These are phyloP conservation scores for Datisca glomerata DNA, from an alignment of 306 rosid species.

Conservation along the genomic window DNA sequence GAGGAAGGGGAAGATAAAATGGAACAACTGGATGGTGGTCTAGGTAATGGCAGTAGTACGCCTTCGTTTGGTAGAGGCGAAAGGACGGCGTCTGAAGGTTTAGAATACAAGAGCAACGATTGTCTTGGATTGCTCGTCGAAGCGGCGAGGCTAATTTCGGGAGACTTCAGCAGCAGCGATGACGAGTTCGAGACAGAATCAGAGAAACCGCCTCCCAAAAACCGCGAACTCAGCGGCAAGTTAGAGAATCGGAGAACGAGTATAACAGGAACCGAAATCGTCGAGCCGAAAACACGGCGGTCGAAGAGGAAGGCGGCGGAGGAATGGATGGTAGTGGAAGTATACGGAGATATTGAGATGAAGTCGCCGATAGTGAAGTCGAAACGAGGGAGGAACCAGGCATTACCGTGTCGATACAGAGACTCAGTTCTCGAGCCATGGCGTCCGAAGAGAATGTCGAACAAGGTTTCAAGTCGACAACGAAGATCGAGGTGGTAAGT, in stretches of 20 bases:
- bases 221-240: conserved; percentile 1
- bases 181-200: conserved; percentile 18
- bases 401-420: conserved; percentile 27
- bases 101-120: conserved; percentile 4
- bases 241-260: conserved; percentile 5
- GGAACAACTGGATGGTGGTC: not conserved
- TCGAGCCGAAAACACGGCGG: not conserved
- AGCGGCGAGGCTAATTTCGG: conserved; percentile 30
- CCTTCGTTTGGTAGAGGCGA: not conserved
- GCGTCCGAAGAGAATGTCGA: conserved; percentile 16
- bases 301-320: conserved; percentile 8
- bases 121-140: conserved; percentile 31
- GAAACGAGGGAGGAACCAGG: conserved; percentile 35
- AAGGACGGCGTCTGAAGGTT: conserved; percentile 13
- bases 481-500: conserved; percentile 10
- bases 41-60: not conserved
- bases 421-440: conserved; percentile 41
- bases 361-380: conserved; percentile 36
- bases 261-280: not conserved
- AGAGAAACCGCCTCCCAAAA: not conserved
- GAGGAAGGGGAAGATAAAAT: not conserved
- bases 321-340: conserved; percentile 21
- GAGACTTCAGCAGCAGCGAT: conserved; percentile 11
- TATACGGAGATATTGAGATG: conserved; percentile 12
- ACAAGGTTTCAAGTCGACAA: conserved; percentile 7